phyloP scores from a whole-genome alignment of 108 stramenopile genomes.

The Cyclotella baltica region DNA sequence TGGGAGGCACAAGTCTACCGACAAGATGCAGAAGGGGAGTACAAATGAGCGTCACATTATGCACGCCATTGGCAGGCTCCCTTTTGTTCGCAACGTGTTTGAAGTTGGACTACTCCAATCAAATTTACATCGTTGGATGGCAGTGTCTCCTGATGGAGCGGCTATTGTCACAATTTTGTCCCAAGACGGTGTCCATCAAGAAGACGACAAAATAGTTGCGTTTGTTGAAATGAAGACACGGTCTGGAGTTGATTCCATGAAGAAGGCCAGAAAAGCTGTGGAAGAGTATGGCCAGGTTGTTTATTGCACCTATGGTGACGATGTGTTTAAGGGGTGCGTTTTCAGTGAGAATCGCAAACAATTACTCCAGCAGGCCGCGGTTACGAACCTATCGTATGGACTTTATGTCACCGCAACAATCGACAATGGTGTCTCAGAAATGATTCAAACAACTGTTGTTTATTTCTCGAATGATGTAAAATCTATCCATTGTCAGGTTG shows the following conservation, averaged over 20 bases:
- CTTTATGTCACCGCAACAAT: too few relatives aligned
- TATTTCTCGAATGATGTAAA: too few relatives aligned
- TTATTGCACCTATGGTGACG: too few relatives aligned
- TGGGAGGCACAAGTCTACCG: too few relatives aligned
- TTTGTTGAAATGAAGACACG: slow-evolving; percentile 22
- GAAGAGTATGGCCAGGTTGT: slow-evolving; percentile 2
- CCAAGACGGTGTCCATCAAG: background rate
- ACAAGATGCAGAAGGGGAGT: too few relatives aligned
- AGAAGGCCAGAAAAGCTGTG: background rate
- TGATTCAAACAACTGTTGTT: background rate
- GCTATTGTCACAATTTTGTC: slow-evolving; percentile 1
- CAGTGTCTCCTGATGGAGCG: slow-evolving; percentile 14
- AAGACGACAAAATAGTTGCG: background rate
- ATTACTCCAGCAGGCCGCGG: too few relatives aligned
- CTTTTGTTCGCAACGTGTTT: background rate
- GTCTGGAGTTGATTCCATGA: background rate
- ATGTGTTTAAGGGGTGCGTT: too few relatives aligned
- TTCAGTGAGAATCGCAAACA: too few relatives aligned
- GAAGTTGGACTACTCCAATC: slow-evolving; percentile 11
- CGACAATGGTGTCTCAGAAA: too few relatives aligned
- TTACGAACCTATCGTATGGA: too few relatives aligned
- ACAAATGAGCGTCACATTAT: background rate
- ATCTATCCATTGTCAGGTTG: background rate
- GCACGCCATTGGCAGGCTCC: background rate
- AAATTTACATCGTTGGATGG: too few relatives aligned